Base-by-base conservation (phyloP, 192 early-diverging fungal genomes). In the Umbelopsis isabellina region DNA sequence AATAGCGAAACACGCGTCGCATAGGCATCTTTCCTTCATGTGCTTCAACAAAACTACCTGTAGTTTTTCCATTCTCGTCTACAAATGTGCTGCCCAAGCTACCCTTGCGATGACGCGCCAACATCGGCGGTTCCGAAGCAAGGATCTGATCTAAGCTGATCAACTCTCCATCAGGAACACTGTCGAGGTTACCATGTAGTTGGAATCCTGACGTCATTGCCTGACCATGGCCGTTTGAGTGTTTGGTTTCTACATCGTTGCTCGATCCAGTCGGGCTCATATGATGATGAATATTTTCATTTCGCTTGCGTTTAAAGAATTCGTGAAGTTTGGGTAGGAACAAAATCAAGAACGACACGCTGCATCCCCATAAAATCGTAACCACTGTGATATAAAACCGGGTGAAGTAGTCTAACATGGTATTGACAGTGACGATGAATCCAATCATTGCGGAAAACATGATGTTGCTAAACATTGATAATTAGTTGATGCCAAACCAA, bases 1-100 rank as follows among this genome's bases (percentile, higher is more conserved):
- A 66, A 30, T 78, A 85, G 10, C 81, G 75, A 49, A 79, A 76
- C 41, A 79, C 77, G 23, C 74, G 74, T 25, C 79, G 77, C 23
- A 81, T 75, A 3, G 81, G 81, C 77, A 85, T 80, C 25, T 79
- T 76, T 0, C 81, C 81, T 66, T 81, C 66, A 66, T 85, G 78
- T 4, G 77, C 78, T 49, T 82, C 79, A 12, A 75, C 55, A 78
- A 52, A 72, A 46, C 66, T 73, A 21, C 47, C 33, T 16, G 33
- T 46, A 13, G 23, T 30, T 45, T 79, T 13, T 70, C 58, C 44
- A 69, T 72, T 37, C 35, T 67, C 25, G 65, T 48, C 76, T 74
- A 25, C 71, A 68, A 2, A 64, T 37, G 44, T 49, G 71, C 58
- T 75, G 46, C 33, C 70, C 6, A 76, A 53, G 51, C 67, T 69